Percentiles rank a stretch among this genome's conserved stretches.
Conservation (phyloP, 345 rosid species). For the Hypericum perforatum region DNA sequence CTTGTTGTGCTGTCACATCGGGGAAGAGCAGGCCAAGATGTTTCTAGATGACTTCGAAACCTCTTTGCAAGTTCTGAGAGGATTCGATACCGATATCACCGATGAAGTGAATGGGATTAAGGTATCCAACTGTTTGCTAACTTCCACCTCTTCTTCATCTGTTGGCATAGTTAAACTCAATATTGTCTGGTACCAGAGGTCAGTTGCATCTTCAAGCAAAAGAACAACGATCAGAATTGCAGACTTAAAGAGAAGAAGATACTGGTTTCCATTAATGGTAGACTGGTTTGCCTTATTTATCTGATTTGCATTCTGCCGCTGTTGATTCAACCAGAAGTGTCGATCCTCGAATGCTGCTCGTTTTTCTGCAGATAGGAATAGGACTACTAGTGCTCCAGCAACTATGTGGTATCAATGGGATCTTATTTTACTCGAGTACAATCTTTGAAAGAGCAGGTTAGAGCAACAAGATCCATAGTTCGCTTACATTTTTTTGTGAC, state of each 20-base stretch:
- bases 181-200: slow-evolving; percentile 13
- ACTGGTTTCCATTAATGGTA: slow-evolving; percentile 28
- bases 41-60: slow-evolving; percentile 6
- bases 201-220: slow-evolving; percentile 19
- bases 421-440: slow-evolving; percentile 20
- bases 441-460: slow-evolving; percentile 22
- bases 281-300: slow-evolving; percentile 14
- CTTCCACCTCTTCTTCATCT: background rate
- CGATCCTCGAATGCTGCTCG: background rate
- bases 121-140: background rate
- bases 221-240: slow-evolving; percentile 18
- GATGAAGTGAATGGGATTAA: slow-evolving; percentile 3
- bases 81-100: slow-evolving; percentile 7
- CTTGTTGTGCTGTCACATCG: background rate
- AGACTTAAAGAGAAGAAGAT: slow-evolving; percentile 20
- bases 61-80: slow-evolving; percentile 8
- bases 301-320: slow-evolving; percentile 3
- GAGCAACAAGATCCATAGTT: slow-evolving; percentile 3
- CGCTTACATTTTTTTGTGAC: slow-evolving; percentile 7
- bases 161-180: no score
- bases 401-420: slow-evolving; percentile 23
- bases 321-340: background rate
- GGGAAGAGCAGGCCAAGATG: slow-evolving; percentile 2
- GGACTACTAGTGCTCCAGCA: slow-evolving; percentile 25
- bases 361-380: slow-evolving; percentile 20